Conservation (phyloP, 1,284 basidiomycete species). For the Xerocomus cyaneibrunnescens region DNA sequence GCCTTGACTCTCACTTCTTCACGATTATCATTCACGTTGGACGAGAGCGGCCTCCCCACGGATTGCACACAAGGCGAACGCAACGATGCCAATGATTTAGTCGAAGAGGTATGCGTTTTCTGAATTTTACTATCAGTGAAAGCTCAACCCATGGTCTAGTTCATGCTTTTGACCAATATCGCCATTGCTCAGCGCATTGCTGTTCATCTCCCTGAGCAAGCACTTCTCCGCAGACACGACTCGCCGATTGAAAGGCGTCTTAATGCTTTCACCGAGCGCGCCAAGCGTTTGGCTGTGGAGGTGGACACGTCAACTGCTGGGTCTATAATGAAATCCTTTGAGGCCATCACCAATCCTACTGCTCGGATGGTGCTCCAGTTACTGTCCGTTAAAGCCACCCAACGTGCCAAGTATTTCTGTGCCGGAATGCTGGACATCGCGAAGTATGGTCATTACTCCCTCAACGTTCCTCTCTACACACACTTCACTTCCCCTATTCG, state of each 20-base stretch:
- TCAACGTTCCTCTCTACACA: constrained; percentile 92
- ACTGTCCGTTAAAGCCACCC: constrained; percentile 86
- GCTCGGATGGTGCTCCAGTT: constrained; percentile 77
- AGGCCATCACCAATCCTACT: constrained; percentile 68
- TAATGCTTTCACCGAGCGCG: constrained; percentile 75
- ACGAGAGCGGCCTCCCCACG: constrained; percentile 78
- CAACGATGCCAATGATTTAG: constrained; percentile 75
- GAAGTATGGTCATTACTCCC: constrained; percentile 93
- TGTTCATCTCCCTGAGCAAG: constrained; percentile 91
- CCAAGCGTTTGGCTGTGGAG: constrained; percentile 78
- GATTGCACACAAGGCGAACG: constrained; percentile 73
- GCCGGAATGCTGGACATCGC: constrained; percentile 99
- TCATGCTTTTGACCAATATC: constrained; percentile 92
- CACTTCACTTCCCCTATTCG: constrained; percentile 96
- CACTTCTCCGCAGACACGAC: constrained; percentile 92
- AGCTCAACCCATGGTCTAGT: constrained; percentile 45
- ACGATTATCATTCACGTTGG: constrained; percentile 77
- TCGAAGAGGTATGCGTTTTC: constrained; percentile 74
- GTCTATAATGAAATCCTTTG: constrained; percentile 82
- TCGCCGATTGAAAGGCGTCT: constrained; percentile 88
- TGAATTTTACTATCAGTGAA: neutral
- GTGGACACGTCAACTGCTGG: constrained; percentile 82
- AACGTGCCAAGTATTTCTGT: constrained; percentile 96
- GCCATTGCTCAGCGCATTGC: constrained; percentile 92
- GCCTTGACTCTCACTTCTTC: constrained; percentile 75